phyloP scores from a whole-genome alignment of 805 yeast genomes.

The Yamadazyma laniorum region DNA sequence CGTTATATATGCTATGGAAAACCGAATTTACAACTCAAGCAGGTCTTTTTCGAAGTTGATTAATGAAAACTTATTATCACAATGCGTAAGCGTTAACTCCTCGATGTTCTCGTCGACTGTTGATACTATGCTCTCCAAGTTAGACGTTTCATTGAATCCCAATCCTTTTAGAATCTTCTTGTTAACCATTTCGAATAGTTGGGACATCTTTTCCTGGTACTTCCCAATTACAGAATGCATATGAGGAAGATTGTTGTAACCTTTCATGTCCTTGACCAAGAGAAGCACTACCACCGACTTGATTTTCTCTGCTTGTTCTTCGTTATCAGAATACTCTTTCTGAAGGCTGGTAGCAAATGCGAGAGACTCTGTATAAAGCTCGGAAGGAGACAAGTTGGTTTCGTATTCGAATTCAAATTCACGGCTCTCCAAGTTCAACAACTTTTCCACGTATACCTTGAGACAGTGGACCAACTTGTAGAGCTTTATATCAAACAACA shows the following conservation, averaged over 20 bases:
- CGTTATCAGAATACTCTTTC: constrained; percentile 12
- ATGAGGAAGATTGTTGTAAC: constrained; percentile 22
- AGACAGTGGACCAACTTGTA: constrained; percentile 24
- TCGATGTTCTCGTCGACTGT: constrained; percentile 31
- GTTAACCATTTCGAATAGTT: constrained; percentile 24
- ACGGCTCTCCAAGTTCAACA: constrained; percentile 8
- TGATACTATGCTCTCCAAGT: constrained; percentile 30
- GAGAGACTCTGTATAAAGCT: constrained; percentile 19
- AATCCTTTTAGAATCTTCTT: constrained; percentile 21
- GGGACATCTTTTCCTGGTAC: constrained; percentile 18
- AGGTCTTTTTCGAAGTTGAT: constrained; percentile 26
- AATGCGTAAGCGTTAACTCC: constrained; percentile 24
- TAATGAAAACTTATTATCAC: constrained; percentile 35
- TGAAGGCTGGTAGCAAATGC: constrained; percentile 19
- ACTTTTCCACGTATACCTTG: constrained; percentile 19
- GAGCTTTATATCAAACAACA: constrained; percentile 25
- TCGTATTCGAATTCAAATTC: constrained; percentile 18
- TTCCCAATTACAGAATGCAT: constrained; percentile 21
- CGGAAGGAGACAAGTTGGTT: constrained; percentile 2
- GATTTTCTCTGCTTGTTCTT: constrained; percentile 11
- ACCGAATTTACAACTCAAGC: constrained; percentile 3
- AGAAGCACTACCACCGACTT: constrained; percentile 23
- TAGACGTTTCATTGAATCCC: constrained; percentile 26
- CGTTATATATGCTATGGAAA: too few species aligned
- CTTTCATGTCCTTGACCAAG: constrained; percentile 19